phyloP scores from a whole-genome alignment of 257 asterid species.

The Solanum raphanifolium region DNA sequence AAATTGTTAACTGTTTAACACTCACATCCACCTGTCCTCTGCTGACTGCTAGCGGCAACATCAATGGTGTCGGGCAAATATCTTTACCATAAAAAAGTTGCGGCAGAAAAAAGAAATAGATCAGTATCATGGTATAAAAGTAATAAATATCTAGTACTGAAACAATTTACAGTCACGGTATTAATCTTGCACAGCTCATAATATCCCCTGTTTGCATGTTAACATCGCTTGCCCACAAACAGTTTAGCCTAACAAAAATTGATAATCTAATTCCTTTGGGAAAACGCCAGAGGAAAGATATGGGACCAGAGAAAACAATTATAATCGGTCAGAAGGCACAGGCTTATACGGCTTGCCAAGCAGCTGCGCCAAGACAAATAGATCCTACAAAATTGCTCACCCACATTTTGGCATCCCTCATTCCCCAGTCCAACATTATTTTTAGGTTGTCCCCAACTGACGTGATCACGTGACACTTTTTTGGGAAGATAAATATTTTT shows the following conservation, averaged over 20 bases:
- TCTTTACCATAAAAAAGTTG: constrained; percentile 22
- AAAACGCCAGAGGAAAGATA: not conserved
- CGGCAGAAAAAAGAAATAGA: not conserved
- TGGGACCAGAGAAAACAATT: not conserved
- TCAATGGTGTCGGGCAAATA: constrained; percentile 94
- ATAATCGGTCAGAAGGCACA: not conserved
- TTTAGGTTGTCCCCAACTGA: not conserved
- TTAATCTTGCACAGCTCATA: not conserved
- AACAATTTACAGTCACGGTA: not conserved
- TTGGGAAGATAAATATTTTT: not conserved
- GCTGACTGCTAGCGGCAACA: constrained; percentile 62
- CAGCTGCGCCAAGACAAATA: not conserved
- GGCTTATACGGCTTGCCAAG: not conserved
- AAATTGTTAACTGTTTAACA: constrained; percentile 26
- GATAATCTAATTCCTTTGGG: not conserved
- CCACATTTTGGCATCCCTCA: not conserved
- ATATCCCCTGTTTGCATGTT: not conserved
- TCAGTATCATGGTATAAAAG: not conserved
- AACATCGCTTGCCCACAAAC: not conserved
- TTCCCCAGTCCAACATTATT: not conserved
- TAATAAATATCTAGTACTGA: not conserved
- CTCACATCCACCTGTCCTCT: constrained; percentile 68
- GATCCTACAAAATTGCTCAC: not conserved
- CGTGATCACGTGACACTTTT: not conserved
- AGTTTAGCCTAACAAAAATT: not conserved